Percentiles rank a stretch among this genome's conserved stretches.
These are phyloP conservation scores for Steccherinum ochraceum DNA, from an alignment of 768 basidiomycete genomes.

Conservation along the genomic window DNA sequence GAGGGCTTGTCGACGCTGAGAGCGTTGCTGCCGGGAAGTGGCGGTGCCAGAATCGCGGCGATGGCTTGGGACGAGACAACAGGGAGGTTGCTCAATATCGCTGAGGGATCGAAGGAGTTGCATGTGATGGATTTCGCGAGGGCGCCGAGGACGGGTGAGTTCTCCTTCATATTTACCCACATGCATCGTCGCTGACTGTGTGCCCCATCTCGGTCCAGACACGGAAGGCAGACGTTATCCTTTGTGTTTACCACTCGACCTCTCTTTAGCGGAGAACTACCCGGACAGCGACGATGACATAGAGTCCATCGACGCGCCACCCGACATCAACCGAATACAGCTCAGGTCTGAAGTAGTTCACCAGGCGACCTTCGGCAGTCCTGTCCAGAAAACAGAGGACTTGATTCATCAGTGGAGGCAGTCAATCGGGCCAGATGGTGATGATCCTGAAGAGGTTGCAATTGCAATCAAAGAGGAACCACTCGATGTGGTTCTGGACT, in stretches of 20 bases:
- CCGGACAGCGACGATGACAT: background rate
- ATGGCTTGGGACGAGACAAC: constrained; percentile 64
- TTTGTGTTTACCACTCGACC: background rate
- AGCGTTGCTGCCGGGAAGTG: background rate
- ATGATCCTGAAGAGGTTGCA: too few relatives aligned
- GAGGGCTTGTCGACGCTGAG: background rate
- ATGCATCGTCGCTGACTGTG: too few relatives aligned
- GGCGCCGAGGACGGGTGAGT: background rate
- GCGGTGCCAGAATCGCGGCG: background rate
- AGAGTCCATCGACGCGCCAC: too few relatives aligned
- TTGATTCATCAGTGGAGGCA: background rate
- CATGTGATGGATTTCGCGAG: background rate
- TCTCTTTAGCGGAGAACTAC: background rate
- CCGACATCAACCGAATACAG: background rate
- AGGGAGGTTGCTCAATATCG: constrained; percentile 40
- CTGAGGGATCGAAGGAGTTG: background rate
- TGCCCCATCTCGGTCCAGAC: background rate
- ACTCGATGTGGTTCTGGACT: too few relatives aligned
- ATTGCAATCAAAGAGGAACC: too few relatives aligned
- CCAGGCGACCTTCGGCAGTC: too few relatives aligned
- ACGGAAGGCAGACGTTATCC: background rate
- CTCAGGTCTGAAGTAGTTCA: background rate
- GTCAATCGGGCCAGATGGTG: background rate
- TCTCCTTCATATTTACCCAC: background rate
- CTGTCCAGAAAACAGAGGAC: background rate